Evolutionary conservation across 495 filamentous ascomycete genomes (phyloP).

Genomic region (Penicillium pulvis): DNA sequence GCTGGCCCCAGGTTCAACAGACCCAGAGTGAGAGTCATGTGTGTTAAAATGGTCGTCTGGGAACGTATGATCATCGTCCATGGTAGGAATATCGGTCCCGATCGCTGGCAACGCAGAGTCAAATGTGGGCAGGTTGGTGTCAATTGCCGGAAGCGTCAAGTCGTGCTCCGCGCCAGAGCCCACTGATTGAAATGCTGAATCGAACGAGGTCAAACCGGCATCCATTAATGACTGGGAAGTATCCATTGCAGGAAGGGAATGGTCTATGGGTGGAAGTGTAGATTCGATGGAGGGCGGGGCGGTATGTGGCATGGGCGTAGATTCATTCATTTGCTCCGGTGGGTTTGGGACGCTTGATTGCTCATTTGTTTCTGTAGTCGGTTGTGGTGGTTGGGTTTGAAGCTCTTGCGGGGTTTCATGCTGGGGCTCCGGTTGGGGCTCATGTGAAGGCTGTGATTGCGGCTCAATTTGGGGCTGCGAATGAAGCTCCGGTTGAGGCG

Average conservation of each 20-base stretch:
- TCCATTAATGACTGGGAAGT: conserved; percentile 28
- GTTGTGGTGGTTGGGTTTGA: conserved; percentile 3
- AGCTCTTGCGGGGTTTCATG: conserved; percentile 3
- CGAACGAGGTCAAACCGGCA: conserved; percentile 36
- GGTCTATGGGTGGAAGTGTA: neutral
- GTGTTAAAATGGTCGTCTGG: conserved; percentile 22
- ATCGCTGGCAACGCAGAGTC: conserved; percentile 43
- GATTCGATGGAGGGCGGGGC: conserved; percentile 20
- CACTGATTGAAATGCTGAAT: conserved; percentile 34
- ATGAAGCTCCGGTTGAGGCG: neutral
- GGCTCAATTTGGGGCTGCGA: neutral
- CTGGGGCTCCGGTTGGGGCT: conserved; percentile 1
- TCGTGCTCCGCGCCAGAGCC: conserved; percentile 30
- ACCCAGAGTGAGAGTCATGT: conserved; percentile 20
- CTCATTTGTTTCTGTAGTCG: conserved; percentile 10
- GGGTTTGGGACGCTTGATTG: conserved; percentile 2
- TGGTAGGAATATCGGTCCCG: conserved; percentile 34
- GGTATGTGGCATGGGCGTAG: conserved; percentile 13
- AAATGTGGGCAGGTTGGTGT: conserved; percentile 36
- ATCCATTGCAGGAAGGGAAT: conserved; percentile 23
- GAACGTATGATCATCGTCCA: conserved; percentile 29
- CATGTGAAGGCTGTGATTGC: neutral
- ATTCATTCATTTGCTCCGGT: conserved; percentile 9
- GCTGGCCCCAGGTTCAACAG: conserved; percentile 36
- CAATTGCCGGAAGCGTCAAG: conserved; percentile 41